Conservation (phyloP, 2,329 filamentous ascomycete species). For the Fusarium sp. region DNA sequence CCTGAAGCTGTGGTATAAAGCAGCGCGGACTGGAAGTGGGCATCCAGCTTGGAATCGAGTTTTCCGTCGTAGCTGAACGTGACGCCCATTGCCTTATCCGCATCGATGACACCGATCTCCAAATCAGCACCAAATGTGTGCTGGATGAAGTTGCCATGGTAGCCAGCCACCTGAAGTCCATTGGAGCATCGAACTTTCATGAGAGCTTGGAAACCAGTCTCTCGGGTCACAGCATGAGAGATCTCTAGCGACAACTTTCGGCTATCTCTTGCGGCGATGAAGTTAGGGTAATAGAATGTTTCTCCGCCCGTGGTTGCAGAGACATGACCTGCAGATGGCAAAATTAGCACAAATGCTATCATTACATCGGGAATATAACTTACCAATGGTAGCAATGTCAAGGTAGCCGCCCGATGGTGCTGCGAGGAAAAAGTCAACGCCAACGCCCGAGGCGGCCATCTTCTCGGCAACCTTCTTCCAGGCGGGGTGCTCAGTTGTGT, state of each 20-base stretch:
- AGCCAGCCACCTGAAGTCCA: constrained; percentile 90
- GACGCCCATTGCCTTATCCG: constrained; percentile 92
- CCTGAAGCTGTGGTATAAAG: constrained; percentile 93
- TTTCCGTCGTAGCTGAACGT: constrained; percentile 97
- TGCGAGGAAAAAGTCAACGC: constrained; percentile 94
- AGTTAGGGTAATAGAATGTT: constrained; percentile 97
- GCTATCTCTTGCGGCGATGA: constrained; percentile 86
- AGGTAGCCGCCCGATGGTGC: constrained; percentile 91
- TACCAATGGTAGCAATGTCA: constrained; percentile 91
- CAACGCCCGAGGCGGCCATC: constrained; percentile 87
- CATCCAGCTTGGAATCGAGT: constrained; percentile 94
- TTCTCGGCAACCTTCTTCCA: constrained; percentile 90
- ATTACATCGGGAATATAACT: constrained; percentile 41
- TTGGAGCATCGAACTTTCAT: constrained; percentile 99
- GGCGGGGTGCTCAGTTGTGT: constrained; percentile 87
- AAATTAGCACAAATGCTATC: constrained; percentile 1
- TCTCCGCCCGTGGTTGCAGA: constrained; percentile 93
- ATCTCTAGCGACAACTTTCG: constrained; percentile 88
- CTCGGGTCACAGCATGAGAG: constrained; percentile 84
- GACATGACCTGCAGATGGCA: constrained; percentile 72
- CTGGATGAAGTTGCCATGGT: constrained; percentile 96
- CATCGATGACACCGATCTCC: constrained; percentile 91
- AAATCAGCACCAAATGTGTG: constrained; percentile 95
- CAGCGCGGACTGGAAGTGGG: constrained; percentile 95
- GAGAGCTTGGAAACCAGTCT: constrained; percentile 93